Base-by-base conservation (phyloP, 1,284 basidiomycete species). In the Tylopilus orsonianus region DNA sequence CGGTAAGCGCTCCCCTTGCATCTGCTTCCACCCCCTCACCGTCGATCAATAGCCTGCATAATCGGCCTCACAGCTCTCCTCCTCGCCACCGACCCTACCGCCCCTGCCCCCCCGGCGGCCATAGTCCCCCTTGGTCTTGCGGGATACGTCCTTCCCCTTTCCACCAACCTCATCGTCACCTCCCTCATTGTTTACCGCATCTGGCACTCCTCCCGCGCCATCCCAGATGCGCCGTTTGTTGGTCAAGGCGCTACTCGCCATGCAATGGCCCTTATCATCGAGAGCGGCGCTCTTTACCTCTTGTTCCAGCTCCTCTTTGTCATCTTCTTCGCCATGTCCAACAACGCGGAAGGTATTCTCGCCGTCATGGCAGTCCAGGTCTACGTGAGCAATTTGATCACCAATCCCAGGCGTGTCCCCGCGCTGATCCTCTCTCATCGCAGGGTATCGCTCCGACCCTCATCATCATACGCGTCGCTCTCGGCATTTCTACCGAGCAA, bases 221-320 rank as follows among this genome's bases (percentile, higher is more conserved):
- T 48, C n/a, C 36, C 49, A 10, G 38, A 46, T 19, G 46, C 49
- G 4, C 38, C 47, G 1, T 4, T 56, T 13, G 37, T 54, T 22
- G 45, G 43, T 5, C 43, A 46, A n/a, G 48, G 60, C 8, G 54
- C 36, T 2, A 49, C 57, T 2, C 56, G 44, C 29, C 56, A 50
- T 18, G 69, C 64, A 18, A 67, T 61, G 43, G 56, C 44, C 38
- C 67, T 75, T 44, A 55, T 75, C 52, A 49, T 75, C 50, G 74
- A 74, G 56, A 70, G 68, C 35, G 74, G 73, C 1, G 55, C 56
- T 42, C 63, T 75, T 27, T 74, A 72, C 52, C 62, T 75, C n/a
- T 43, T 62, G 14, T 58, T 61, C 30, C 74, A 76, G 48, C 53
- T 75, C 41, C 34, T 73, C 27, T 71, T 75, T 27, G 70, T 74